Evolutionary conservation across 257 asterid species (phyloP).

Genomic region (Plantago ovata): DNA sequence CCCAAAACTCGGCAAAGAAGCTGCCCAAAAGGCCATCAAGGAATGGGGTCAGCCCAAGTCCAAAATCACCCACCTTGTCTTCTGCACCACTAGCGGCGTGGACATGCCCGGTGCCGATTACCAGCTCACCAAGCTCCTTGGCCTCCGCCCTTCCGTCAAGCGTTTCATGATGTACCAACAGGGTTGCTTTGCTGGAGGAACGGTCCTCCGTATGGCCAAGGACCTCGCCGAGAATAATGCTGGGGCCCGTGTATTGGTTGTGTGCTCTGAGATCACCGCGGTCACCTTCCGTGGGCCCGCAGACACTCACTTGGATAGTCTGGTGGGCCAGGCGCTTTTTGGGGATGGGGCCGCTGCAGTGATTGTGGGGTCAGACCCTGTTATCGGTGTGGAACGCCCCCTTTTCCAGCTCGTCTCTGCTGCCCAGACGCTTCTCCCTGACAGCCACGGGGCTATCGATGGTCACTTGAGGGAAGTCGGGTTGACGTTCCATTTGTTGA

Average conservation of each 20-base stretch:
- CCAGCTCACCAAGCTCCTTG: slow-evolving; percentile 69
- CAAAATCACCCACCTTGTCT: slow-evolving; percentile 64
- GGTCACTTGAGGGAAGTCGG: slow-evolving; percentile 65
- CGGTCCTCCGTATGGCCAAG: slow-evolving; percentile 70
- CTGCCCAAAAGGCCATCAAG: slow-evolving; percentile 73
- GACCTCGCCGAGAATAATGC: slow-evolving; percentile 78
- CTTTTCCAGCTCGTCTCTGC: slow-evolving; percentile 53
- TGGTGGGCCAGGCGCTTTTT: slow-evolving; percentile 57
- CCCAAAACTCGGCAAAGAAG: slow-evolving; percentile 77
- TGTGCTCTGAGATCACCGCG: slow-evolving; percentile 64
- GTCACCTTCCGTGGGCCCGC: slow-evolving; percentile 59
- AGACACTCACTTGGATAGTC: slow-evolving; percentile 47
- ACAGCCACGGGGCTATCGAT: slow-evolving; percentile 48
- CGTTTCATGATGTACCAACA: slow-evolving; percentile 81
- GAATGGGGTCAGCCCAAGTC: slow-evolving; percentile 93
- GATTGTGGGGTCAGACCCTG: slow-evolving; percentile 46
- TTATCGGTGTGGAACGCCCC: slow-evolving; percentile 42
- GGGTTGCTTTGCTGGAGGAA: slow-evolving; percentile 75
- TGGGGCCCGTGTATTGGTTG: slow-evolving; percentile 56
- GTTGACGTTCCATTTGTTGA: slow-evolving; percentile 43
- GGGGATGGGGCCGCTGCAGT: slow-evolving; percentile 66
- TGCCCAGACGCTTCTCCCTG: slow-evolving; percentile 55
- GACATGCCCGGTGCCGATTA: slow-evolving; percentile 92
- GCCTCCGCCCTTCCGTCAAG: slow-evolving; percentile 61
- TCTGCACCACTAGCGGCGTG: slow-evolving; percentile 81